Evolutionary conservation across 164 flowering plant genomes (phyloP).

Genomic region (Amborella trichopoda): DNA sequence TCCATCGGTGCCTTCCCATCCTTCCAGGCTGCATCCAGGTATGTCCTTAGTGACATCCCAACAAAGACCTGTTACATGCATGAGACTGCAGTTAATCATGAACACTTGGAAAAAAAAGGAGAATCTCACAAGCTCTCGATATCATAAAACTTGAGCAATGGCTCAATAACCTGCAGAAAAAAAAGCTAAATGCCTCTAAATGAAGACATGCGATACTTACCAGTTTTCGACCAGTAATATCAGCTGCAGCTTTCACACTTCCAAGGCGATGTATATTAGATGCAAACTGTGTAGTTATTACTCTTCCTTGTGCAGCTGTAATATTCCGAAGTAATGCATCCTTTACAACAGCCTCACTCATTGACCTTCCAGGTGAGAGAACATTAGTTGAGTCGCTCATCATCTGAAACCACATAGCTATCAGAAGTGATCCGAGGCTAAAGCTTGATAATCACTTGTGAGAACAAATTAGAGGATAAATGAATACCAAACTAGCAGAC

Average conservation of each 20-base stretch:
- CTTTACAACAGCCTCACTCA: slow-evolving; percentile 77
- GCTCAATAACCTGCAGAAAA: too few relatives aligned
- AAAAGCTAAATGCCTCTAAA: too few relatives aligned
- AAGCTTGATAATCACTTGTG: too few relatives aligned
- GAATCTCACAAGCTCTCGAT: background rate
- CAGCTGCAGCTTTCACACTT: slow-evolving; percentile 98
- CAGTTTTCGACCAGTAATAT: slow-evolving; percentile 89
- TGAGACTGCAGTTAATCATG: background rate
- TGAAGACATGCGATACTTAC: too few relatives aligned
- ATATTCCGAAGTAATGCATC: slow-evolving; percentile 67
- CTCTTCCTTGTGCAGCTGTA: slow-evolving; percentile 82
- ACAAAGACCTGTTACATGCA: slow-evolving; percentile 66
- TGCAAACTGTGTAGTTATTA: slow-evolving; percentile 95
- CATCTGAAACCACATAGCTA: too few relatives aligned
- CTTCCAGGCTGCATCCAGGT: slow-evolving; percentile 96
- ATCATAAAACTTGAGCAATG: too few relatives aligned
- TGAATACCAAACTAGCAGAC: background rate
- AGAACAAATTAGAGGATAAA: background rate
- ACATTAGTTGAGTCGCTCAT: slow-evolving; percentile 99
- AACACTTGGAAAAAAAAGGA: background rate
- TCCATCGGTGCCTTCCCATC: slow-evolving; percentile 98
- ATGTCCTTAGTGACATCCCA: slow-evolving; percentile 96
- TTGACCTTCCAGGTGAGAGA: slow-evolving; percentile 92
- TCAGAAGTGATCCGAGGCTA: too few relatives aligned
- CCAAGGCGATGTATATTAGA: slow-evolving; percentile 98